phyloP scores from a whole-genome alignment of 306 rosid genomes.

The Dalbergia cochinchinensis region DNA sequence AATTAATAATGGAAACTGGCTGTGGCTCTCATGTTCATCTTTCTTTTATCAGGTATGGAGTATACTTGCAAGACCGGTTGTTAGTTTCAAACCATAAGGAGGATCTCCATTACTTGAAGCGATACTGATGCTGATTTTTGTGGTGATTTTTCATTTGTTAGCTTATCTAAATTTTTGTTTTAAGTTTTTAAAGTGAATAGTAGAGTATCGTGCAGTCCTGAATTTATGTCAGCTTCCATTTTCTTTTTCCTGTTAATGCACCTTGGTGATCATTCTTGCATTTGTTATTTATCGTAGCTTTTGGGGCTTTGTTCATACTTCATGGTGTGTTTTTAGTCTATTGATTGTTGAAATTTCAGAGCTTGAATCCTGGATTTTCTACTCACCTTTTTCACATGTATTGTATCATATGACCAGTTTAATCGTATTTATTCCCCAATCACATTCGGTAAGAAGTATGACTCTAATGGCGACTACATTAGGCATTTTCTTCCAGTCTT shows the following conservation, averaged over 20 bases:
- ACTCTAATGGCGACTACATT: constrained; percentile 85
- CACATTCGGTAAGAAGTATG: constrained; percentile 94
- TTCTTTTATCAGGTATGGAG: constrained; percentile 87
- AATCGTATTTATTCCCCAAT: constrained; percentile 87
- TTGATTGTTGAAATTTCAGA: constrained; percentile 32
- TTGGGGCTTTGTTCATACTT: background rate
- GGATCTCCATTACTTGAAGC: background rate
- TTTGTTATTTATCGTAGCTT: background rate
- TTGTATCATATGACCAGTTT: constrained; percentile 64
- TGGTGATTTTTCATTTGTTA: background rate
- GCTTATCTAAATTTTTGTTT: constrained; percentile 11
- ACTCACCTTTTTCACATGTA: constrained; percentile 35
- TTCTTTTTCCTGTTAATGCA: background rate
- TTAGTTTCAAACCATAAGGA: constrained; percentile 23
- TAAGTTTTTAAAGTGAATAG: background rate
- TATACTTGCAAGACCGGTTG: constrained; percentile 7
- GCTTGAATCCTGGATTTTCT: constrained; percentile 30
- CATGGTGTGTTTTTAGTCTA: background rate
- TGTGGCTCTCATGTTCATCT: constrained; percentile 96
- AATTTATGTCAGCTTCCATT: background rate
- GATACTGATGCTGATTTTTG: too few relatives aligned
- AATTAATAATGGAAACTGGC: constrained; percentile 94
- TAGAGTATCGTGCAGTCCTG: background rate
- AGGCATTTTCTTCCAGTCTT: constrained; percentile 87
- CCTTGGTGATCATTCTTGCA: background rate